Base-by-base conservation (phyloP, 2,329 filamentous ascomycete species). In the Diaporthe citri region DNA sequence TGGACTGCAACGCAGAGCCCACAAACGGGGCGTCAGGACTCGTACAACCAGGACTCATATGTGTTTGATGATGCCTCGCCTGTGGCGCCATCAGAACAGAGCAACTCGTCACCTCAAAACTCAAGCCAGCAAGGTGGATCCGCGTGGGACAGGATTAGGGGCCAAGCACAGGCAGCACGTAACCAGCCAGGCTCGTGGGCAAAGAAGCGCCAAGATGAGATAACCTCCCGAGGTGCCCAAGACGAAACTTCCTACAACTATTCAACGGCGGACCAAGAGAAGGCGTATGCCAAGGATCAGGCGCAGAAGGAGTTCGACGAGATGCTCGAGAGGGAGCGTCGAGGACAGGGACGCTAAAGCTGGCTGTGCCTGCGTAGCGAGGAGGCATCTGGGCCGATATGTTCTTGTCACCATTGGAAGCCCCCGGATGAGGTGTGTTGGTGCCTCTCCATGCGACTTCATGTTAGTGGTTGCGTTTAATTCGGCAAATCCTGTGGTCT, bases 261-360 rank as follows among this genome's bases (percentile, higher is more conserved):
- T 74, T 81, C 82, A 4, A 76, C 77, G 4, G 75, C 80, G 2
- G 85, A 86, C 12, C 83, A 84, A 72, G 84, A 86, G 31, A 83
- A 79, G 74, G 77, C 78, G 4, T 78, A 81, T 22, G 83, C 83
- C 57, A 88, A 85, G 78, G 83, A 83, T 12, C 83, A 87, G 76
- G 87, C 88, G 8, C 88, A 90, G 74, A 84, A 82, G 74, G 87
- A 90, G 41, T 90, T 89, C 77, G 88, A 90, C 75, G 82, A 76
- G 28, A 81, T 89, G 74, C 73, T 89, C 3, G 87, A 89, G 56
- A 81, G 82, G 20, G 88, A 89, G 51, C 74, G 76, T 13, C 74
- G 72, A n/a, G 76, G 73, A 20, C 46, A 56, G n/a, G 31, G 52
- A 5, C 64, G 64, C 25, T 69, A 22, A 69, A 17, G 31, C n/a